Evolutionary conservation across 75 land plant genomes (phyloP).

Genomic region (Selaginella tamariscina): DNA sequence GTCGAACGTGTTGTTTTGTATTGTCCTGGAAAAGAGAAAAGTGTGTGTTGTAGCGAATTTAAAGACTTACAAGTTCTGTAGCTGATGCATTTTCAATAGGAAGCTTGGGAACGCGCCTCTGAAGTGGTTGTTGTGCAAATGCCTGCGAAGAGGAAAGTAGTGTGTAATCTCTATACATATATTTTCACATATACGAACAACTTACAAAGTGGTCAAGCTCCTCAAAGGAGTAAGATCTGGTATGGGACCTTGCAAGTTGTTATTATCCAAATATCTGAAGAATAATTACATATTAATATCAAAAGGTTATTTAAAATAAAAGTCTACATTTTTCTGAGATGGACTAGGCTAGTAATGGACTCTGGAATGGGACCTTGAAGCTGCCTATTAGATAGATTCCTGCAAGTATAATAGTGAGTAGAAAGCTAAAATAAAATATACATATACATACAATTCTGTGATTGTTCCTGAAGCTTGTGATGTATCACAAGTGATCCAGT

Average conservation of each 20-base stretch:
- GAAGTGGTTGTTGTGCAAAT: no score
- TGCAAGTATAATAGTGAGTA: no score
- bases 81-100: no score
- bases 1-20: background rate
- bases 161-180: no score
- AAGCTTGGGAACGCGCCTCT: no score
- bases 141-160: background rate
- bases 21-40: background rate
- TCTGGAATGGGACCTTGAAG: background rate
- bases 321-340: background rate
- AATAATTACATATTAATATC: background rate
- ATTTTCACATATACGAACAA: background rate
- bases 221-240: background rate
- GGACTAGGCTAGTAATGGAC: background rate
- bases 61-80: no score
- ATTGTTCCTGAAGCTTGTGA: background rate
- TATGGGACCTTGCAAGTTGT: background rate
- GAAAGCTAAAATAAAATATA: no score
- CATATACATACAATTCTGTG: background rate
- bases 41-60: no score
- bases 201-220: background rate
- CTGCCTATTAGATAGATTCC: background rate
- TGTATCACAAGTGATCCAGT: background rate
- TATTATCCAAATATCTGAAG: background rate
- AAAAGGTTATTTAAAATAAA: background rate